Evolutionary conservation across 1,139 yeast genomes (phyloP).

Genomic region (Tardiomyces digboiensis): DNA sequence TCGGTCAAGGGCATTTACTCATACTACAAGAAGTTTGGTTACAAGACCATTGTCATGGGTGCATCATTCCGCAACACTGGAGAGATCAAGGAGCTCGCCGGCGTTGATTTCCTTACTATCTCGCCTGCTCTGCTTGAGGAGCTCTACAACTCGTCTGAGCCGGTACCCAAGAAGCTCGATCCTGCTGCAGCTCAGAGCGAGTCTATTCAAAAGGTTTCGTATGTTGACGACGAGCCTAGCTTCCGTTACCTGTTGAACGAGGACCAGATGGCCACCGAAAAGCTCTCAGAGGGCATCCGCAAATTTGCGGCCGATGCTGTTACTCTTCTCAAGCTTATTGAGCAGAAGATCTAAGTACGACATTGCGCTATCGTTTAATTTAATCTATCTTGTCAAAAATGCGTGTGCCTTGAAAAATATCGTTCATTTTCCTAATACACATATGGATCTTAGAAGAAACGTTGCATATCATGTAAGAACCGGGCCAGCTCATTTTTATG

Average conservation of each 20-base stretch:
- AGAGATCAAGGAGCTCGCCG: constrained; percentile 95
- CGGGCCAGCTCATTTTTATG: no score
- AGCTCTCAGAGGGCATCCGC: constrained; percentile 97
- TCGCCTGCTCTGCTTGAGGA: constrained; percentile 91
- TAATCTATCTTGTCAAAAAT: background rate
- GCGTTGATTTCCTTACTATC: constrained; percentile 94
- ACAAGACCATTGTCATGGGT: constrained; percentile 99
- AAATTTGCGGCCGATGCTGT: constrained; percentile 91
- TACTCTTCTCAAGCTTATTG: constrained; percentile 72
- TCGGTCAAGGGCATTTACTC: constrained; percentile 86
- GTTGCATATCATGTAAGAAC: no score
- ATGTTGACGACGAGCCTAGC: constrained; percentile 73
- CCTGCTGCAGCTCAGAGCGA: constrained; percentile 47
- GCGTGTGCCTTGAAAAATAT: no score
- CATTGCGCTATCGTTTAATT: background rate
- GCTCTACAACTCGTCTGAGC: constrained; percentile 65
- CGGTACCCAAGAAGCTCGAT: constrained; percentile 75
- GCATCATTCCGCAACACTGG: constrained; percentile 98
- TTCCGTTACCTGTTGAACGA: constrained; percentile 92
- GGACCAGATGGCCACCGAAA: constrained; percentile 98
- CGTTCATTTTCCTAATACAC: no score
- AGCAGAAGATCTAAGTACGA: constrained; percentile 44
- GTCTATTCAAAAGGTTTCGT: constrained; percentile 63
- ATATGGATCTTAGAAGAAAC: no score
- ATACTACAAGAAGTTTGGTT: constrained; percentile 96